phyloP scores from a whole-genome alignment of 129 eudicot species.

The Logfia minima region DNA sequence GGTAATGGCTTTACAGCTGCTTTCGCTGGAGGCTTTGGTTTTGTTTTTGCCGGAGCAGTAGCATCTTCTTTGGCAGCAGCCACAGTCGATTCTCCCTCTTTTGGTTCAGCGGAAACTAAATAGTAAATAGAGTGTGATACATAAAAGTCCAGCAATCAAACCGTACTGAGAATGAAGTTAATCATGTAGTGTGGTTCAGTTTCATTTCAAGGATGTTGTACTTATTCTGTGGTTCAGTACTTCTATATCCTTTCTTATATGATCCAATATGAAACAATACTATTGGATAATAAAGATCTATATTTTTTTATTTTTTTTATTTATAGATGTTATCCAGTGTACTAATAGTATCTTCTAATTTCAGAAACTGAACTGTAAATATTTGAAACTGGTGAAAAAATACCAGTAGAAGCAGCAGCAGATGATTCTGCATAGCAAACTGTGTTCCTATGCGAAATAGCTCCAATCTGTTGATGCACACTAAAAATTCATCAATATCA shows the following conservation, averaged over 20 bases:
- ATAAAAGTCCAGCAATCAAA: neutral
- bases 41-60: conserved; percentile 49
- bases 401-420: conserved; percentile 62
- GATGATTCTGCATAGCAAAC: conserved; percentile 77
- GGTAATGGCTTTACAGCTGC: conserved; percentile 70
- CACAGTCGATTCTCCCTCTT: conserved; percentile 41
- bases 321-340: neutral
- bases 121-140: conserved; percentile 11
- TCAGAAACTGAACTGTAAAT: neutral
- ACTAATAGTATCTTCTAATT: neutral
- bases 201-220: neutral
- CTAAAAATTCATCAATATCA: neutral
- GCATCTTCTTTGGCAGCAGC: conserved; percentile 30
- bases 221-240: too few species aligned
- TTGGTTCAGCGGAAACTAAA: conserved; percentile 66
- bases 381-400: neutral
- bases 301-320: neutral
- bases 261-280: too few species aligned
- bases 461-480: conserved; percentile 39
- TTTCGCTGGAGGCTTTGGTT: conserved; percentile 55
- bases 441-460: conserved; percentile 34
- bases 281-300: too few species aligned
- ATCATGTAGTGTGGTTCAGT: neutral
- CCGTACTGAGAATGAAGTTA: neutral
- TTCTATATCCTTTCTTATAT: too few species aligned